Base-by-base conservation (phyloP, 352 stramenopile species). In the Phytophthora quininea region DNA sequence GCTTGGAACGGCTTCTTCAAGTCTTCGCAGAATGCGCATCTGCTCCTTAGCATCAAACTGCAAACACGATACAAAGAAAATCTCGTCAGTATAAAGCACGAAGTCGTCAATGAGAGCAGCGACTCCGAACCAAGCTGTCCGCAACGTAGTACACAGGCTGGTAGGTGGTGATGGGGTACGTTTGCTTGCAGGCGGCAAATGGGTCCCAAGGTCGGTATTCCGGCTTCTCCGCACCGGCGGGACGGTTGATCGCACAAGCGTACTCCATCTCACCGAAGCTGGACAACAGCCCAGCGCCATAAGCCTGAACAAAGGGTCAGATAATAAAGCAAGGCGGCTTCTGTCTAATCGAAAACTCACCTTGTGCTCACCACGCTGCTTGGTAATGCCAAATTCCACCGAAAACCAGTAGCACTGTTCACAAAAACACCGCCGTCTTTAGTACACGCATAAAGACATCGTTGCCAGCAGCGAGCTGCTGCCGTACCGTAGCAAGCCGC, bases 251-350 rank as follows among this genome's bases (percentile, higher is more conserved):
- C 8, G 71, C 82, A 73, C 97, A 99, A 5, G 97, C 86, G 71
- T 99, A 98, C 75, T 99, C 95, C 48, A 99, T 84, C 72, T 99
- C 97, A 14, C 97, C 97, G 82, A 99, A 99, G 54, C 90, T 98
- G 35, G 96, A 99, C 24, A 99, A 82, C 12, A 99, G 74, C 19
- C 97, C 97, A 51, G 97, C 97, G 29, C 97, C 97, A 60, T 99
- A 99, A 0, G 96, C 96, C 77, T 86, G n/a, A 2, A 64, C 0
- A 11, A 58, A 19, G 24, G 42, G 30, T 48, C 14, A 31, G 1
- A 51, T 38, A 38, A 12, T 64, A 37, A 15, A 47, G 4, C 10
- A 27, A 45, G 35, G 37, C 3, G 29, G 1, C 31, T 6, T 10
- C 53, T 42, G 33, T 9, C 3, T 40, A 11, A 40, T 6, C 35